Evolutionary conservation across 2,329 filamentous ascomycete genomes (phyloP).

Genomic region (Hymenoscyphus linearis): DNA sequence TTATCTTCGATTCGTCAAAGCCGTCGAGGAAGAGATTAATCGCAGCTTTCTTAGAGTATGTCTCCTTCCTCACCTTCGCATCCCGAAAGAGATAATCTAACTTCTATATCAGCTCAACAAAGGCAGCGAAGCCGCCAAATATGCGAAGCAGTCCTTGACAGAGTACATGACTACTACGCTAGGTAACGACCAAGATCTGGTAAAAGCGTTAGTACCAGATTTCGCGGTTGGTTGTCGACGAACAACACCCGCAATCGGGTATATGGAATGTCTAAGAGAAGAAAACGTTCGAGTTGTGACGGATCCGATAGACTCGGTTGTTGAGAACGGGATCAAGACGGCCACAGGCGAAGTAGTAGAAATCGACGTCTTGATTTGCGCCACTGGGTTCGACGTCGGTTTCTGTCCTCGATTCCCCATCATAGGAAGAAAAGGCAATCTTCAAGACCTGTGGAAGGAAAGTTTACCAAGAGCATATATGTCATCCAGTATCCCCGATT

Average conservation of each 20-base stretch:
- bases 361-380: conserved; percentile 36
- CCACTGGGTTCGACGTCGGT: conserved; percentile 31
- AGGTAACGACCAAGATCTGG: conserved; percentile 44
- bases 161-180: conserved; percentile 45
- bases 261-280: conserved; percentile 33
- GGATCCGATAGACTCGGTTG: conserved; percentile 42
- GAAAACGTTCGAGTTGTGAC: conserved; percentile 33
- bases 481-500: not conserved
- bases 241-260: conserved; percentile 37
- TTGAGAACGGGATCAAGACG: conserved; percentile 31
- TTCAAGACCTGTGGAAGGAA: conserved; percentile 8
- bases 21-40: conserved; percentile 37
- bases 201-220: conserved; percentile 39
- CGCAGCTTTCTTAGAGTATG: conserved; percentile 28
- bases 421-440: conserved; percentile 15
- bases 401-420: conserved; percentile 25
- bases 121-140: conserved; percentile 8
- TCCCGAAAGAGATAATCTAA: conserved; percentile 34
- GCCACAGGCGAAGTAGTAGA: conserved; percentile 22
- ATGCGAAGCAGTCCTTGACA: conserved; percentile 5
- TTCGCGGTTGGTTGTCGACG: conserved; percentile 39
- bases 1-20: conserved; percentile 43
- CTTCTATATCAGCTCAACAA: conserved; percentile 32
- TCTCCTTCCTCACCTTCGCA: conserved; percentile 7
- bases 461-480: conserved; percentile 8